A percentile compares a stretch with the other conserved stretches of the same genome.
Evolutionary conservation across 106 monocot species (phyloP).

Genomic region (Phalaenopsis equestris): DNA sequence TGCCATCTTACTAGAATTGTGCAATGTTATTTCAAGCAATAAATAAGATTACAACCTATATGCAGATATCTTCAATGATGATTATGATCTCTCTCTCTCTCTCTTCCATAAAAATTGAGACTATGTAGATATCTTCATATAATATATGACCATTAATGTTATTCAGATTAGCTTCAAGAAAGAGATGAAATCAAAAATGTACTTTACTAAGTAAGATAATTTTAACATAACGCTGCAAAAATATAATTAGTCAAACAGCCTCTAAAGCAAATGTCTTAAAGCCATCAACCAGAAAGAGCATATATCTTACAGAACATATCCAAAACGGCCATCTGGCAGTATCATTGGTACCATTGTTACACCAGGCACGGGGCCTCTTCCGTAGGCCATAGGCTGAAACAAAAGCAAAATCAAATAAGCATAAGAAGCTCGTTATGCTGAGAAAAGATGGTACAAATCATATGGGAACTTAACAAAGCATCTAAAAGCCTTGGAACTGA

Average conservation of each 20-base stretch:
- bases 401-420: not conserved
- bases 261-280: not conserved
- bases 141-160: not conserved
- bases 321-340: constrained; percentile 39
- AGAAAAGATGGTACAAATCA: not conserved
- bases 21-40: not conserved
- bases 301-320: constrained; percentile 17
- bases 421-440: not conserved
- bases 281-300: not conserved
- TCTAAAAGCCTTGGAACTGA: not conserved
- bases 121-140: not conserved
- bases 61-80: not conserved
- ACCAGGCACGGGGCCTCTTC: constrained; percentile 21
- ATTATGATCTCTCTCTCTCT: not conserved
- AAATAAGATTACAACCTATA: no score
- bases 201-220: not conserved
- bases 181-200: not conserved
- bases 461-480: not conserved
- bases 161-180: not conserved
- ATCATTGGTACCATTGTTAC: constrained; percentile 45
- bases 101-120: not conserved
- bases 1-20: not conserved
- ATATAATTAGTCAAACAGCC: not conserved
- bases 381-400: constrained; percentile 32
- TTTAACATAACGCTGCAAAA: not conserved